Evolutionary conservation across 2,329 filamentous ascomycete species (phyloP), one percentile per base, ranked within the genome.

Genomic region (Cordyceps cateniannulata): DNA sequence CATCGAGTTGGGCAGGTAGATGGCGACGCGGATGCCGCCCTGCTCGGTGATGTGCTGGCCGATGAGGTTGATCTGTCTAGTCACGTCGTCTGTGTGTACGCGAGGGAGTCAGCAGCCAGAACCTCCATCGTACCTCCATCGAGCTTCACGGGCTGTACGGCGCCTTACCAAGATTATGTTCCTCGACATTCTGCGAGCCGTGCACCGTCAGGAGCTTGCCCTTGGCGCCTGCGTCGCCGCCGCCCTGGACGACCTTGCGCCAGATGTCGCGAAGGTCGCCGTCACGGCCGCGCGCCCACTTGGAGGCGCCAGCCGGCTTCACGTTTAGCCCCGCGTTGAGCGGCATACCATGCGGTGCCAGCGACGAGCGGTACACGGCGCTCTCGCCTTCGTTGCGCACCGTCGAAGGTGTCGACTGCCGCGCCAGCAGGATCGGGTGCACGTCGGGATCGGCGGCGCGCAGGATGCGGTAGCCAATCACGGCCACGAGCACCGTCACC

Each of bases 231-330:
- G 87, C 83, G 40, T 86, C 84, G 60, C 86, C 84, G 60, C 86
- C 83, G 38, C 72, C 91, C 60, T 79, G 80, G 10, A 87, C 80
- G 47, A 86, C 89, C 69, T 84, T 83, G 64, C 87, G 85, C 95
- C 95, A 99, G 61, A 99, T 81, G 74, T 99, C 93, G 59, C 93
- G 84, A 65, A 99, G 78, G 68, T 99, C 93, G 49, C 95, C 95
- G 72, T 96, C 87, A 60, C 89, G 86, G 53, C 93, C 93, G 61
- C 82, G 79, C 10, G 88, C 82, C 90, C 93, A 97, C 75, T 91
- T 91, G 51, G 90, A 88, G 50, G 88, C 85, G 48, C 87, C 89
- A 0, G 87, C 77, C 59, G 92, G 89, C 76, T 91, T 93, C 61
- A 98, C 89, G 66, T 90, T 91, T 52, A 96, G 79, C 5, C 92